Evolutionary conservation across 192 early-diverging fungal species (phyloP).

Genomic region (Backusella tarrabulga): DNA sequence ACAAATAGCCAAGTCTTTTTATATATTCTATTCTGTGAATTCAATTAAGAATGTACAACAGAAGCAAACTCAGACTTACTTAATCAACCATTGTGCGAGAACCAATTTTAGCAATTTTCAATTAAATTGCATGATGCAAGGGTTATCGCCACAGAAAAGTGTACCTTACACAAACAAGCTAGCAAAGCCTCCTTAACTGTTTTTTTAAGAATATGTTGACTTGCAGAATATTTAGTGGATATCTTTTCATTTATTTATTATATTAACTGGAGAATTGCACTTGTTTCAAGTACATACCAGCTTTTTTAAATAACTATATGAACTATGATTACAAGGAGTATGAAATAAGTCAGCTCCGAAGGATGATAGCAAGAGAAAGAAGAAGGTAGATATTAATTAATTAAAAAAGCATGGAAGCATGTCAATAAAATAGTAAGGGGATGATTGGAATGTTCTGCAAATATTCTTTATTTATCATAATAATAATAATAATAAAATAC

Average conservation of each 20-base stretch:
- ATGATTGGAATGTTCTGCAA: background rate
- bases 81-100: background rate
- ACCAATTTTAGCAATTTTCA: background rate
- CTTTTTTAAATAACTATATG: background rate
- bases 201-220: background rate
- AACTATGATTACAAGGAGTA: background rate
- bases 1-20: background rate
- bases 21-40: background rate
- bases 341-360: background rate
- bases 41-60: background rate
- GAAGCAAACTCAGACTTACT: background rate
- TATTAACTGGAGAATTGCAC: background rate
- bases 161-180: background rate
- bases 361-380: background rate
- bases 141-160: background rate
- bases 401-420: background rate
- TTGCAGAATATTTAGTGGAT: background rate
- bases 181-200: background rate
- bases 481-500: background rate
- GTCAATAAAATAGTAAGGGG: background rate
- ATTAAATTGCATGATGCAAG: background rate
- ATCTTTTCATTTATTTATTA: background rate
- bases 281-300: background rate
- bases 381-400: background rate
- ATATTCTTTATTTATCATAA: background rate